phyloP scores from a whole-genome alignment of 768 basidiomycete genomes.

The Kwoniella botswanensis region DNA sequence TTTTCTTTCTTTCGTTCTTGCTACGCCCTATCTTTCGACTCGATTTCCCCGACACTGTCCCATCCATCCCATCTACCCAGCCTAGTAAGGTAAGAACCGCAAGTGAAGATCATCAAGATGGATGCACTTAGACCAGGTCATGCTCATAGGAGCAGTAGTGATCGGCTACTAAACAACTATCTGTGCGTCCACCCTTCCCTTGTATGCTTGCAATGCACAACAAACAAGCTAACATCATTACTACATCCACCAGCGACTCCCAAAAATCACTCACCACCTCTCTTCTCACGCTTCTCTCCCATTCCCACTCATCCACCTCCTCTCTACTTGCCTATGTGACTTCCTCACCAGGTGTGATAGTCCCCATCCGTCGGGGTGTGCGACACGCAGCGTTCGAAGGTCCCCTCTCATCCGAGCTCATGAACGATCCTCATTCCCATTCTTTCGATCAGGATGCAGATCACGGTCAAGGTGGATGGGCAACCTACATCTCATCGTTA shows the following conservation, averaged over 20 bases:
- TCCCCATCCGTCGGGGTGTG: slow-evolving; percentile 51
- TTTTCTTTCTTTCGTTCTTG: neutral
- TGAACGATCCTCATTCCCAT: slow-evolving; percentile 34
- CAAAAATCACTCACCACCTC: slow-evolving; percentile 55
- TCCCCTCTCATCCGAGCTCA: slow-evolving; percentile 42
- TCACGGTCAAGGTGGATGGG: slow-evolving; percentile 49
- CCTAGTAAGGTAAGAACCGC: no score
- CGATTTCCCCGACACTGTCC: no score
- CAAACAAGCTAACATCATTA: slow-evolving; percentile 9
- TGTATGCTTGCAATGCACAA: no score
- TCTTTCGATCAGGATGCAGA: slow-evolving; percentile 25
- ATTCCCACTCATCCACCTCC: slow-evolving; percentile 57
- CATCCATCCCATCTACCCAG: no score
- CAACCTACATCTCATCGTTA: slow-evolving; percentile 50
- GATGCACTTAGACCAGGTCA: slow-evolving; percentile 54
- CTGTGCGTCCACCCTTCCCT: slow-evolving; percentile 38
- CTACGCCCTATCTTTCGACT: no score
- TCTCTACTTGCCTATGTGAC: slow-evolving; percentile 58
- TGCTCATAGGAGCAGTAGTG: slow-evolving; percentile 55
- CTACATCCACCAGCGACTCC: slow-evolving; percentile 38
- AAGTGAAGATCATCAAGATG: slow-evolving; percentile 35
- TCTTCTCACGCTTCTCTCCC: slow-evolving; percentile 55
- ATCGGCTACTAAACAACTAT: slow-evolving; percentile 57
- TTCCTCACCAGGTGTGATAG: slow-evolving; percentile 55
- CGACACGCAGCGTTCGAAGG: slow-evolving; percentile 58